Evolutionary conservation across 345 rosid genomes (phyloP).

Genomic region (Nasturtium officinale): DNA sequence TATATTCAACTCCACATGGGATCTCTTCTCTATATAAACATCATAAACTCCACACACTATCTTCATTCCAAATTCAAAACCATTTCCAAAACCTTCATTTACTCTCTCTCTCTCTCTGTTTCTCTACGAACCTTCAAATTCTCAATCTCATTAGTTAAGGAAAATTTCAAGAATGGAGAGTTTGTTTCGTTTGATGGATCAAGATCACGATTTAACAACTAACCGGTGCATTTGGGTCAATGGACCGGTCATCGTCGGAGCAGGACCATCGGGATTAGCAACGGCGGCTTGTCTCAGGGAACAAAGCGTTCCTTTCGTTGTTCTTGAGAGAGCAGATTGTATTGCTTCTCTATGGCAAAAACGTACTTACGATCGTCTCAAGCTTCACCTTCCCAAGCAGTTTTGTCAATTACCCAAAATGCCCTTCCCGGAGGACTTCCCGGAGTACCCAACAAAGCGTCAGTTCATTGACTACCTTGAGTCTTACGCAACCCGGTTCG

Average conservation of each 20-base stretch:
- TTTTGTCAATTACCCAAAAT: constrained; percentile 81
- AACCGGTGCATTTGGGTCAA: constrained; percentile 67
- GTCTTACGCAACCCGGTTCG: constrained; percentile 62
- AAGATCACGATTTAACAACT: constrained; percentile 46
- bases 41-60: constrained; percentile 12
- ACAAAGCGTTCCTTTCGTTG: constrained; percentile 69
- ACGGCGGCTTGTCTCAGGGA: constrained; percentile 79
- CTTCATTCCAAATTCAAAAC: constrained; percentile 38
- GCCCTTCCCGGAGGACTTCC: constrained; percentile 76
- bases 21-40: constrained; percentile 35
- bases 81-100: constrained; percentile 23
- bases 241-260: constrained; percentile 83
- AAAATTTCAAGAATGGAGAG: constrained; percentile 44
- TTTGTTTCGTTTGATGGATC: constrained; percentile 49
- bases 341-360: constrained; percentile 88
- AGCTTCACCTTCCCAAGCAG: constrained; percentile 81
- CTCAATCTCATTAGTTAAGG: neutral
- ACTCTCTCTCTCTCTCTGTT: neutral
- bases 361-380: constrained; percentile 79
- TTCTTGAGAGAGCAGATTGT: constrained; percentile 80
- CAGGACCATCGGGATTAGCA: constrained; percentile 86
- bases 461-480: constrained; percentile 82
- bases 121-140: constrained; percentile 1
- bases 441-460: constrained; percentile 66
- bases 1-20: constrained; percentile 39